Conservation (phyloP, 2,329 filamentous ascomycete genomes). For the Fragosphaeria purpurea region DNA sequence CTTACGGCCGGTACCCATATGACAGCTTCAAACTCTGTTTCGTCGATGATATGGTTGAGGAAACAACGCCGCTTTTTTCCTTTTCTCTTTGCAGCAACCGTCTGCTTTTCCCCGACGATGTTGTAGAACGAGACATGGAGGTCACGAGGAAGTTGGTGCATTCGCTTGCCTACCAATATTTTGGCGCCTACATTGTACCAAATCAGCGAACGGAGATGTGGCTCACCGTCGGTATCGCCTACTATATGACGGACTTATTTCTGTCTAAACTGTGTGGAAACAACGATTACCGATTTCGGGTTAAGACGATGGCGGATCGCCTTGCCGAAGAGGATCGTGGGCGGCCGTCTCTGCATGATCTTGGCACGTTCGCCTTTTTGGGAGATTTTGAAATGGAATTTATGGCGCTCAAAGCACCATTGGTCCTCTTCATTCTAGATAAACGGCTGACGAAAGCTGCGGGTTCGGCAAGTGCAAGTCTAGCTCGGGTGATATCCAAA, state of each 20-base stretch:
- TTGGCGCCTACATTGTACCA: constrained; percentile 84
- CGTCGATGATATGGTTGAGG: constrained; percentile 73
- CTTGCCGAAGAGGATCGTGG: constrained; percentile 74
- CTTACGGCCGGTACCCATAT: constrained; percentile 85
- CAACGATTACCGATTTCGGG: constrained; percentile 85
- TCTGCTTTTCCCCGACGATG: constrained; percentile 71
- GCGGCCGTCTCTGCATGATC: constrained; percentile 70
- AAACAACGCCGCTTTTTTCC: constrained; percentile 69
- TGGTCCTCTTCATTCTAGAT: constrained; percentile 90
- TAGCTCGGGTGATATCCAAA: constrained; percentile 76
- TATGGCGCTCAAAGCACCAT: constrained; percentile 77
- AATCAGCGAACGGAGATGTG: constrained; percentile 73
- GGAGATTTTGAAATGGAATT: constrained; percentile 85
- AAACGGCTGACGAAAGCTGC: constrained; percentile 82
- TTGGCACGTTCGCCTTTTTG: constrained; percentile 67
- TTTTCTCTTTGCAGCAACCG: constrained; percentile 81
- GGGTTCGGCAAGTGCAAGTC: constrained; percentile 57
- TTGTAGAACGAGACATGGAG: constrained; percentile 77
- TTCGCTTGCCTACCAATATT: constrained; percentile 84
- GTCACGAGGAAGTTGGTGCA: constrained; percentile 73
- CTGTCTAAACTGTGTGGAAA: constrained; percentile 86
- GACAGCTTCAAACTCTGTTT: constrained; percentile 89
- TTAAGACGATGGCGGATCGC: constrained; percentile 74
- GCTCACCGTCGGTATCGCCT: constrained; percentile 81
- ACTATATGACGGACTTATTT: constrained; percentile 91